Evolutionary conservation across 2,329 filamentous ascomycete species (phyloP).

Genomic region (Zymoseptoria brevis): DNA sequence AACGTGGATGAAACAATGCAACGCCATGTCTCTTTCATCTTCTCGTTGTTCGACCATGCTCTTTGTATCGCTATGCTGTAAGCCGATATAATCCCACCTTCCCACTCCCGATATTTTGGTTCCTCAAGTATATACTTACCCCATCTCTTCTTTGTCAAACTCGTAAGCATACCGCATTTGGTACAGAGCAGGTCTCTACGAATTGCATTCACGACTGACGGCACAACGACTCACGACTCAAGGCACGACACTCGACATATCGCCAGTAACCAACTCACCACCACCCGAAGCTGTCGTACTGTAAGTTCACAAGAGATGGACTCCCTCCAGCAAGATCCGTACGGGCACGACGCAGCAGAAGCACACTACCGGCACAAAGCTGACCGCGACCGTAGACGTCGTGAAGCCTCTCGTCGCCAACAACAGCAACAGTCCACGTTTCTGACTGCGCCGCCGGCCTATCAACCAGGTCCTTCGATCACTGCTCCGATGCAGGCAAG

Average conservation of each 20-base stretch:
- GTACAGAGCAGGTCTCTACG: not conserved
- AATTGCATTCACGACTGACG: not conserved
- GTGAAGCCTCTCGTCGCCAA: not conserved
- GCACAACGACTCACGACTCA: too few species aligned
- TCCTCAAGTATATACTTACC: not conserved
- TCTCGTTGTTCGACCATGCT: not conserved
- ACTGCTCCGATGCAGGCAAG: not conserved
- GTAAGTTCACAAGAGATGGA: not conserved
- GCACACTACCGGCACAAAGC: not conserved
- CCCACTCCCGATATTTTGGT: not conserved
- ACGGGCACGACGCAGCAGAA: not conserved
- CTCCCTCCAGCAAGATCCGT: not conserved
- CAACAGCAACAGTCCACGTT: not conserved
- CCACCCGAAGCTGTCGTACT: not conserved
- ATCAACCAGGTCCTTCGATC: not conserved
- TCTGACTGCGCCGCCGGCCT: not conserved
- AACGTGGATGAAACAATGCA: not conserved
- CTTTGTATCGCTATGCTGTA: not conserved
- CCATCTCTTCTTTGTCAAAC: not conserved
- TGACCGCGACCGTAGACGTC: slow-evolving; percentile 4
- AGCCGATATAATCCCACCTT: not conserved
- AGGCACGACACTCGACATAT: not conserved
- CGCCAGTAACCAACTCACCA: not conserved
- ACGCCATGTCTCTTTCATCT: not conserved
- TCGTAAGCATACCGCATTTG: not conserved